Conservation (phyloP, 2,329 filamentous ascomycete species). For the Colletotrichum higginsianum region DNA sequence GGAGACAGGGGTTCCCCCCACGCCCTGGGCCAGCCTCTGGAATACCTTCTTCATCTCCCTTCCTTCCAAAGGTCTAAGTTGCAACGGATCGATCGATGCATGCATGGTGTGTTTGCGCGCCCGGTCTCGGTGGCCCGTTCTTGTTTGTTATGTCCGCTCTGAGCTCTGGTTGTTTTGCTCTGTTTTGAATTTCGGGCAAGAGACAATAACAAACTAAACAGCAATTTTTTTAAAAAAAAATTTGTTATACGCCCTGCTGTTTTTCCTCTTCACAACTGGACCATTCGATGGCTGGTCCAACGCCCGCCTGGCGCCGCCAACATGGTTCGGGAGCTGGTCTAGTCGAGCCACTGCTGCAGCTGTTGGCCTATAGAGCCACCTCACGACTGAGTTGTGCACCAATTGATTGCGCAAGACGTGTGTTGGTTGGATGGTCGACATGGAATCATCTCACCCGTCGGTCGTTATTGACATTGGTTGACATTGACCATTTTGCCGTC, state of each 20-base stretch:
- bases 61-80: conserved; percentile 2
- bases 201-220: conserved; percentile 32
- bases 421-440: background rate
- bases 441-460: background rate
- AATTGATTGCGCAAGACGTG: background rate
- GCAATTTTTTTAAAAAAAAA: background rate
- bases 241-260: background rate
- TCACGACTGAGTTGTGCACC: background rate
- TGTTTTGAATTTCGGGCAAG: conserved; percentile 29
- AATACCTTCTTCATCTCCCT: conserved; percentile 10
- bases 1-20: background rate
- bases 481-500: conserved; percentile 13
- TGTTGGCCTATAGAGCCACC: conserved; percentile 4
- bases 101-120: conserved; percentile 15
- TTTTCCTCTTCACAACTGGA: background rate
- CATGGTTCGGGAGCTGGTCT: conserved; percentile 16
- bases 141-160: conserved; percentile 23
- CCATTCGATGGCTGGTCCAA: background rate
- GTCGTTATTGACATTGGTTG: background rate
- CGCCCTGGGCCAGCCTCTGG: conserved; percentile 19
- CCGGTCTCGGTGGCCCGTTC: conserved; percentile 27
- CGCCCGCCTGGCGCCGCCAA: background rate
- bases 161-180: conserved; percentile 13
- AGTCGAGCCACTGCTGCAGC: conserved; percentile 8
- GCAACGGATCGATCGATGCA: conserved; percentile 33